Percentiles rank a stretch among this genome's conserved stretches.
phyloP scores from a whole-genome alignment of 441 rosid genomes.

The Codiaeum variegatum region DNA sequence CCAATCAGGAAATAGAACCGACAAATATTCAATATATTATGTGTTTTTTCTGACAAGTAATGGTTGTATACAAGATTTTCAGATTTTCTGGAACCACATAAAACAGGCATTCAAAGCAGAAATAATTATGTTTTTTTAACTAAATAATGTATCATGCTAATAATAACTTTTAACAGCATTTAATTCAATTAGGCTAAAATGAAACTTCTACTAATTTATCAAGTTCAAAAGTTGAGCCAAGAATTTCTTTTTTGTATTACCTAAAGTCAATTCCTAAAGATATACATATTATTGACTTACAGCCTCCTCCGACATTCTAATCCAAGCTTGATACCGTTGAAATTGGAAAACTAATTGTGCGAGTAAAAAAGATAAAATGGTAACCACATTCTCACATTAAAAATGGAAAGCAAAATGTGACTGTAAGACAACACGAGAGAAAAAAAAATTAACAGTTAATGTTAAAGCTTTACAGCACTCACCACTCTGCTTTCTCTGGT shows the following conservation, averaged over 20 bases:
- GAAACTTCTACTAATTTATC: not conserved
- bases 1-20: not conserved
- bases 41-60: not conserved
- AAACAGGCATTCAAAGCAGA: not conserved
- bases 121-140: not conserved
- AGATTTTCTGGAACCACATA: not conserved
- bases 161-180: not conserved
- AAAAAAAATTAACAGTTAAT: not conserved
- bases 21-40: not conserved
- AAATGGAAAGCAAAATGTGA: not conserved
- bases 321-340: not conserved
- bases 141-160: not conserved
- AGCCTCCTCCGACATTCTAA: not conserved
- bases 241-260: not conserved
- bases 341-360: not conserved
- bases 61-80: no score
- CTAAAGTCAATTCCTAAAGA: not conserved
- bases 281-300: not conserved
- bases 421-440: not conserved
- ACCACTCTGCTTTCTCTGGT: slow-evolving; percentile 99
- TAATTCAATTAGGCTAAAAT: not conserved
- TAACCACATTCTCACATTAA: not conserved
- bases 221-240: not conserved
- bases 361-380: not conserved
- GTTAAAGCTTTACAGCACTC: slow-evolving; percentile 19